A percentile compares a stretch with the other conserved stretches of the same genome.
Evolutionary conservation across 495 filamentous ascomycete genomes (phyloP).

Genomic region (Aeminium ludgeri): DNA sequence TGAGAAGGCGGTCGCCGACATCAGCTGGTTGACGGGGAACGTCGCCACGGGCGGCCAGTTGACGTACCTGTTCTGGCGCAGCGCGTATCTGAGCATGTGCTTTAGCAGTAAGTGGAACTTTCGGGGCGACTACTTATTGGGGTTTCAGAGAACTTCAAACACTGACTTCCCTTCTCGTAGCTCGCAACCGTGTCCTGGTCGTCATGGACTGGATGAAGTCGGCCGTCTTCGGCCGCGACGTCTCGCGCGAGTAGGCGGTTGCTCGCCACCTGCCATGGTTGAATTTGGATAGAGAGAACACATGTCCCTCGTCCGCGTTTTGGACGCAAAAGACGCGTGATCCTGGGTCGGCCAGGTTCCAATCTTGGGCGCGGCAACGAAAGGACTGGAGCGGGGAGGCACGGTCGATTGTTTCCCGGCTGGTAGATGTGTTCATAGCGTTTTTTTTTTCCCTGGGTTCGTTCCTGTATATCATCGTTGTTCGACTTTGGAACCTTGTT

Average conservation of each 20-base stretch:
- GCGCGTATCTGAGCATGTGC: constrained; percentile 97
- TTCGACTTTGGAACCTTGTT: too few species aligned
- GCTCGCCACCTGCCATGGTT: too few species aligned
- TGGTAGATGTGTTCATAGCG: too few species aligned
- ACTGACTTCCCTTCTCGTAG: constrained; percentile 24
- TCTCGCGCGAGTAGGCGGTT: constrained; percentile 61
- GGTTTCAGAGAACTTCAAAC: background rate
- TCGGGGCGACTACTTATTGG: background rate
- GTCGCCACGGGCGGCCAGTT: constrained; percentile 56
- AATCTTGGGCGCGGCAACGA: too few species aligned
- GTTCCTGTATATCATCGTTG: too few species aligned
- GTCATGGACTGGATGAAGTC: constrained; percentile 92
- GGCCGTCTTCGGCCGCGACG: constrained; percentile 85
- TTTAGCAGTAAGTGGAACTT: constrained; percentile 69
- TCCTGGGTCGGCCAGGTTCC: too few species aligned
- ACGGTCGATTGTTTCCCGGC: too few species aligned
- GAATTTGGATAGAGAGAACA: too few species aligned
- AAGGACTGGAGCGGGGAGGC: too few species aligned
- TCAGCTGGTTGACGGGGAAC: constrained; percentile 95
- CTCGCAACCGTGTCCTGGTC: constrained; percentile 83
- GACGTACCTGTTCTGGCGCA: constrained; percentile 78
- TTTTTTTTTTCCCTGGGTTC: too few species aligned
- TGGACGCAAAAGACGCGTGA: too few species aligned
- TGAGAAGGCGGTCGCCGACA: constrained; percentile 93
- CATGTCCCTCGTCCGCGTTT: too few species aligned